Evolutionary conservation across 164 flowering plant genomes (phyloP).

Genomic region (Litsea cubeba): DNA sequence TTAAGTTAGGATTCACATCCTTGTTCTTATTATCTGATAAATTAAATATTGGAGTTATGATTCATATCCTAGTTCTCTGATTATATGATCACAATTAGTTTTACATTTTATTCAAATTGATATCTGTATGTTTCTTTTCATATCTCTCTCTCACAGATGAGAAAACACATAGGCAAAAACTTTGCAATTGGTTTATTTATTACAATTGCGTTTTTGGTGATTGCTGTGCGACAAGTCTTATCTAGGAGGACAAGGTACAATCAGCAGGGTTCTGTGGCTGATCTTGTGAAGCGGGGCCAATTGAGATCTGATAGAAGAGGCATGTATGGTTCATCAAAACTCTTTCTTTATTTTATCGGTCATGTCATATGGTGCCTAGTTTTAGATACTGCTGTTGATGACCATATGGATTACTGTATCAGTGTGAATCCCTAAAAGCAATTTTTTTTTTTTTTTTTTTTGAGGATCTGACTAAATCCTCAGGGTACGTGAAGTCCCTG

Average conservation of each 20-base stretch:
- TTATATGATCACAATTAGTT: not conserved
- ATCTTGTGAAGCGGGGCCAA: constrained; percentile 95
- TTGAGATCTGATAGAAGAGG: constrained; percentile 98
- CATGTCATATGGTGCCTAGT: not conserved
- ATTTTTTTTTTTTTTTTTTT: too few species aligned
- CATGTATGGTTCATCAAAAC: constrained; percentile 68
- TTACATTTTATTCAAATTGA: not conserved
- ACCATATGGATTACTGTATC: not conserved
- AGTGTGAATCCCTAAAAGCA: too few species aligned
- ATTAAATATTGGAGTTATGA: not conserved
- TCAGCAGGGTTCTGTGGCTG: constrained; percentile 82
- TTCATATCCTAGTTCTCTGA: not conserved
- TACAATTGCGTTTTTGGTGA: constrained; percentile 37
- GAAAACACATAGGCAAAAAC: constrained; percentile 26
- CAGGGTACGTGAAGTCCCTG: too few species aligned
- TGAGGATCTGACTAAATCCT: too few species aligned
- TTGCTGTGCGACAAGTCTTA: constrained; percentile 41
- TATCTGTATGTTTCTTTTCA: constrained; percentile 4
- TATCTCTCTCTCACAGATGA: constrained; percentile 33
- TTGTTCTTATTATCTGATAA: not conserved
- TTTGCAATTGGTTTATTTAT: constrained; percentile 44
- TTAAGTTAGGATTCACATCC: not conserved
- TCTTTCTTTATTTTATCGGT: not conserved
- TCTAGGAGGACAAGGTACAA: constrained; percentile 39
- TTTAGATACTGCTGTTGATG: not conserved